phyloP scores from a whole-genome alignment of 2,329 filamentous ascomycete genomes.

The Epichloe bromicola region DNA sequence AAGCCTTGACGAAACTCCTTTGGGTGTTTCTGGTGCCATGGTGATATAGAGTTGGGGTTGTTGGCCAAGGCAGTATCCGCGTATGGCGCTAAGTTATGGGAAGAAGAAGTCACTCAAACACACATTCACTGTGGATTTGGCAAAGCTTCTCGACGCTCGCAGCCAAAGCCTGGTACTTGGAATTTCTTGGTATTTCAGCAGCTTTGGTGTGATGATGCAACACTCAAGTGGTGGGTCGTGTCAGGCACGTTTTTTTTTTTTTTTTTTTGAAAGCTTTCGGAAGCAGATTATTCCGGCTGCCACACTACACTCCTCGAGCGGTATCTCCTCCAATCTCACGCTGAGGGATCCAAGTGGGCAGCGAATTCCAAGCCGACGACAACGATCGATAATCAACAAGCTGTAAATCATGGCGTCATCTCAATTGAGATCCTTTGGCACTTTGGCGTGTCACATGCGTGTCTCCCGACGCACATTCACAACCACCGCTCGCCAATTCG shows the following conservation, averaged over 20 bases:
- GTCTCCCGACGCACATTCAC: conserved; percentile 34
- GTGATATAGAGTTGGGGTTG: neutral
- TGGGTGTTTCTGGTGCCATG: conserved; percentile 41
- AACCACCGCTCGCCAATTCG: conserved; percentile 33
- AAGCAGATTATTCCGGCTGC: conserved; percentile 6
- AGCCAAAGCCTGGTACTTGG: neutral
- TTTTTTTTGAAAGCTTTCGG: neutral
- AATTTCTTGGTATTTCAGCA: neutral
- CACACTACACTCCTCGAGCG: neutral
- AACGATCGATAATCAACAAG: neutral
- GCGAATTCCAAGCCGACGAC: conserved; percentile 1
- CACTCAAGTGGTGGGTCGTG: neutral
- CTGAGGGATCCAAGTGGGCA: neutral
- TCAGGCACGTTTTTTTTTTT: neutral
- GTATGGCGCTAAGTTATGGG: neutral
- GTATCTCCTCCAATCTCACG: neutral
- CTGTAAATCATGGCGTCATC: conserved; percentile 27
- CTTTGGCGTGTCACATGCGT: conserved; percentile 31
- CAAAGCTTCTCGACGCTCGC: neutral
- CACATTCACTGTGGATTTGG: neutral
- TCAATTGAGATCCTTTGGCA: conserved; percentile 32
- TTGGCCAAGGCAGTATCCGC: too few species aligned
- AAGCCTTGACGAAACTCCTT: conserved; percentile 72
- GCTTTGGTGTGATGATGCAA: neutral
- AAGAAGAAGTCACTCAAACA: neutral